Evolutionary conservation across 768 basidiomycete species (phyloP).

Genomic region (Boletus subparvulus): DNA sequence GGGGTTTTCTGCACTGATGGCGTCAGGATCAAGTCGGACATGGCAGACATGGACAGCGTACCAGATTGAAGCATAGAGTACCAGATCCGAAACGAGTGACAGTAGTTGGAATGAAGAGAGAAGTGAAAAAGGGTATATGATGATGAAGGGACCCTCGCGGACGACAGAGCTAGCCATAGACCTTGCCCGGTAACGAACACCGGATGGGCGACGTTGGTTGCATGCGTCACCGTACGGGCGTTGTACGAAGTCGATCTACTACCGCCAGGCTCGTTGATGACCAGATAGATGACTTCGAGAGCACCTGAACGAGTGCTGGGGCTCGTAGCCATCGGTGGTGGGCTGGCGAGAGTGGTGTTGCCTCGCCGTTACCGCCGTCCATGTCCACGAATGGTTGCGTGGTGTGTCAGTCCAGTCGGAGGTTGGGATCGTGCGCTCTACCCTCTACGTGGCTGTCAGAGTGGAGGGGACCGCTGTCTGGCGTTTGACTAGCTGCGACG

Average conservation of each 20-base stretch:
- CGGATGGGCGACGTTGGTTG: neutral
- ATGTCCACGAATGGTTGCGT: neutral
- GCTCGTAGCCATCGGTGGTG: neutral
- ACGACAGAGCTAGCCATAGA: neutral
- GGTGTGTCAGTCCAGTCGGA: neutral
- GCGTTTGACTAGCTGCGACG: neutral
- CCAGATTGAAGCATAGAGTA: neutral
- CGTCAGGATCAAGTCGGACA: neutral
- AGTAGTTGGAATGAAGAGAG: neutral
- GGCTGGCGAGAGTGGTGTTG: neutral
- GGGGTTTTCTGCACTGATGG: too few species aligned
- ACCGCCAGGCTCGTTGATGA: neutral
- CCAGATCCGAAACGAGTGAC: too few species aligned
- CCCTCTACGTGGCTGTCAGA: neutral
- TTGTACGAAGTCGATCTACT: neutral
- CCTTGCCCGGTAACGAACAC: neutral
- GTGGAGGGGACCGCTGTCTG: neutral
- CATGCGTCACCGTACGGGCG: neutral
- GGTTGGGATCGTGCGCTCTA: neutral
- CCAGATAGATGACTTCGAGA: neutral
- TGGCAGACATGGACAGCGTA: neutral
- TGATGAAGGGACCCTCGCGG: neutral
- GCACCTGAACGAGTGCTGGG: neutral
- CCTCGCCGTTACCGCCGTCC: neutral
- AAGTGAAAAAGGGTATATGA: constrained; percentile 10